Base-by-base conservation (phyloP, 31 red algal species). In the Bonnemaisonia californica region DNA sequence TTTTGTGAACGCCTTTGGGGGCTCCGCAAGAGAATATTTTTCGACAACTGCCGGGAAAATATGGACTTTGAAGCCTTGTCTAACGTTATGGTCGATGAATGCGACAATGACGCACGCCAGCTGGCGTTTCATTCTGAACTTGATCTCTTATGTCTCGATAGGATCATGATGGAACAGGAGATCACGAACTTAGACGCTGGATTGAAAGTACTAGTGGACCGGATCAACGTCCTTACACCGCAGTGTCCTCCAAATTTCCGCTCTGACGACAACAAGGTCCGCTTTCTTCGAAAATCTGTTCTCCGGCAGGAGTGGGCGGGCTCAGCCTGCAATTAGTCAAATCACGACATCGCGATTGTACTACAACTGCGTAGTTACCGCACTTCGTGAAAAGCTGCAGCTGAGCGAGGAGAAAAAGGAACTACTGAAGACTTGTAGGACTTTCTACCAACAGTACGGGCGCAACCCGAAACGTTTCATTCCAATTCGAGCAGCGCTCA, bases 291-390 rank as follows among this genome's bases (percentile, higher is more conserved):
- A 18, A 59, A 45, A 2, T 66, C 66, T 5, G 66, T 64, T 0
- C 23, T 82, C 41, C 36, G 22, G 8, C 38, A 69, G 38, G 28
- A 64, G 0, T 82, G 78, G 78, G 61, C 63, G 54, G 34, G 12
- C n/a, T n/a, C n/a, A n/a, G 11, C 1, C 63, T 22, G 22, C 47
- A 11, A 56, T 71, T 32, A 54, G 27, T 28, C 78, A 70, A 27
- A 70, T 56, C 24, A 71, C 78, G 0, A 82, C 78, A 29, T 57
- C 78, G 16, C 62, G 42, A 26, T 82, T 55, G 54, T 56, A 42
- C 40, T 69, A 60, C 78, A 82, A 82, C 41, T 7, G 78, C 0
- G 33, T 71, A 23, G 61, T 82, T 18, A 70, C 40, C 64, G 78
- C 57, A 37, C 41, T 69, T 0, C 78, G 63, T 0, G 64, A 82